Percentiles rank a stretch among this genome's conserved stretches.
Conservation (phyloP, 441 rosid genomes). For the Monsonia emarginata region DNA sequence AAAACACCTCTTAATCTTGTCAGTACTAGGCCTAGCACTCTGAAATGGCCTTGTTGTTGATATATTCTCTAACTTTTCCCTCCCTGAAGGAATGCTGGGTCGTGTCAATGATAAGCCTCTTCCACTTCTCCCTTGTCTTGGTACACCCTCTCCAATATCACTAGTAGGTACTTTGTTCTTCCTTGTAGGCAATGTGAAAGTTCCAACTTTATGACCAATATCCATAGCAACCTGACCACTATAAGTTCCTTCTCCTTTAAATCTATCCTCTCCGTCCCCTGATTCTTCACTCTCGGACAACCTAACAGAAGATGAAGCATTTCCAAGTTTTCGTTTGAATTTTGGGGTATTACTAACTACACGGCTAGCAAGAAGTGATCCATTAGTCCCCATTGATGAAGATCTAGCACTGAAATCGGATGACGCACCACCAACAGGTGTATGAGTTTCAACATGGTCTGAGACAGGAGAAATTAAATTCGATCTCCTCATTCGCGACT, state of each 20-base stretch:
- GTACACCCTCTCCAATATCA: conserved; percentile 57
- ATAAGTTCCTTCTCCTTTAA: conserved; percentile 43
- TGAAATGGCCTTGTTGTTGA: conserved; percentile 41
- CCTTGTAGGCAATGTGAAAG: conserved; percentile 32
- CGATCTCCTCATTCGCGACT: conserved; percentile 68
- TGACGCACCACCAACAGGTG: conserved; percentile 48
- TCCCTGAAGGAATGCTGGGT: conserved; percentile 34
- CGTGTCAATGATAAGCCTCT: conserved; percentile 40
- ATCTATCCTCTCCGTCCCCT: conserved; percentile 61
- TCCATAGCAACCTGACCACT: conserved; percentile 31
- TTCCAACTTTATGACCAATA: conserved; percentile 38
- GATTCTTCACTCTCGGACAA: conserved; percentile 86
- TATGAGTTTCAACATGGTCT: conserved; percentile 47
- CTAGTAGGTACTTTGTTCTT: conserved; percentile 48
- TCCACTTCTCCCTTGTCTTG: conserved; percentile 71
- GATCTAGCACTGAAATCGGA: conserved; percentile 51
- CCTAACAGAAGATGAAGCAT: conserved; percentile 54
- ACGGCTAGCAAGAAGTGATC: conserved; percentile 31
- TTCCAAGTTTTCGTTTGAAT: conserved; percentile 53
- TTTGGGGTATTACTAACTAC: conserved; percentile 37
- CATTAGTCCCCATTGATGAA: conserved; percentile 41
- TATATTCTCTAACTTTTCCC: conserved; percentile 56
- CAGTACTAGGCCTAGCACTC: conserved; percentile 47
- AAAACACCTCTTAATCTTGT: conserved; percentile 47
- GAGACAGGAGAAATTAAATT: conserved; percentile 65